Percentiles rank a stretch among this genome's conserved stretches.
Evolutionary conservation across 2,329 filamentous ascomycete genomes (phyloP).

Genomic region (Colletotrichum zoysiae): DNA sequence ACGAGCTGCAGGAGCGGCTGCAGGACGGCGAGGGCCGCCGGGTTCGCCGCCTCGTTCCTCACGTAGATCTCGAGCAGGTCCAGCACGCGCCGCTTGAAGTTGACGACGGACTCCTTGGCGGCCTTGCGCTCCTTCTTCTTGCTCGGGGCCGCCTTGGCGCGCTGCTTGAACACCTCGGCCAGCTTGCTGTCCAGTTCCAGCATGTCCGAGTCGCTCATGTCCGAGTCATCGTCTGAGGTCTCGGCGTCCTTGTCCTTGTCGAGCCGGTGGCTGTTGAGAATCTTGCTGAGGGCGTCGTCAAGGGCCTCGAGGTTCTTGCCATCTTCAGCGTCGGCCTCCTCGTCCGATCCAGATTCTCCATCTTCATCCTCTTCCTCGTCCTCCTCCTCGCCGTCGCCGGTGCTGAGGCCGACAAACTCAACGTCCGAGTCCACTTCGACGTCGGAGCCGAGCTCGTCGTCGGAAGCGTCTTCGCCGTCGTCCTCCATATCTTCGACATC

Average conservation of each 20-base stretch:
- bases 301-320: constrained; percentile 64
- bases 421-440: constrained; percentile 64
- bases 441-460: constrained; percentile 56
- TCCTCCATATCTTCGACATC: constrained; percentile 54
- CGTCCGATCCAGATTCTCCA: constrained; percentile 57
- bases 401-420: constrained; percentile 60
- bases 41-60: constrained; percentile 79
- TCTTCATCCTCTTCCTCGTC: constrained; percentile 58
- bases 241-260: constrained; percentile 70
- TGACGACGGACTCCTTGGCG: constrained; percentile 88
- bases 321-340: constrained; percentile 56
- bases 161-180: constrained; percentile 85
- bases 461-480: constrained; percentile 58
- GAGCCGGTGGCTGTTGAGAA: constrained; percentile 78
- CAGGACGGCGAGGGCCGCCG: constrained; percentile 76
- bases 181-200: constrained; percentile 87
- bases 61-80: constrained; percentile 89
- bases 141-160: constrained; percentile 70
- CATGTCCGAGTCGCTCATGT: constrained; percentile 98
- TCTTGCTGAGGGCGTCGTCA: constrained; percentile 81
- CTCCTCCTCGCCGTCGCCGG: constrained; percentile 58
- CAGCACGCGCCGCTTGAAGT: constrained; percentile 94
- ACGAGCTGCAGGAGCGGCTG: constrained; percentile 82
- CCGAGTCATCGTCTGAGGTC: constrained; percentile 73
- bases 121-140: constrained; percentile 89